phyloP scores from a whole-genome alignment of 139 green algal genomes.

The Tetraselmis striata region DNA sequence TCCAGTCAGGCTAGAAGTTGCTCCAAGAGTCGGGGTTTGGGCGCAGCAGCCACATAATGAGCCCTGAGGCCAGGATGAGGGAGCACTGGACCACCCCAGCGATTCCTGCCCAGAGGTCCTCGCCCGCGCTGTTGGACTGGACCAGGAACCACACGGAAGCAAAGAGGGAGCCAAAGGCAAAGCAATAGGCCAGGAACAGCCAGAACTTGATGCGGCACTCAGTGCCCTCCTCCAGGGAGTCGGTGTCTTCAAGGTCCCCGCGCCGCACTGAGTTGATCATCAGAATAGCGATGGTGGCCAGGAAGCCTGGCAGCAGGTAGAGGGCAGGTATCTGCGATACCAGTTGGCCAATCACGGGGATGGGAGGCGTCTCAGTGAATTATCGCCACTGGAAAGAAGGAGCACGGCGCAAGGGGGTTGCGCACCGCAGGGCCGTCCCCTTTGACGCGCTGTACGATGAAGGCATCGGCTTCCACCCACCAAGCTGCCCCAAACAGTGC shows the following conservation, averaged over 20 bases:
- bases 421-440: not conserved
- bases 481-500: slow-evolving; percentile 1
- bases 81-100: not conserved
- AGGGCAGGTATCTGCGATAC: not conserved
- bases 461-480: not conserved
- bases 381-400: too few species aligned
- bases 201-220: slow-evolving; percentile 5
- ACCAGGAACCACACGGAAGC: not conserved
- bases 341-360: too few species aligned
- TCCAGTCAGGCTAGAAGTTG: too few species aligned
- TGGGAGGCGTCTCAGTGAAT: too few species aligned
- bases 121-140: not conserved
- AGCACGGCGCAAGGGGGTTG: not conserved
- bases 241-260: not conserved
- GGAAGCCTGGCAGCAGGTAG: not conserved
- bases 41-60: not conserved
- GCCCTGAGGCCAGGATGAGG: not conserved
- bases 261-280: slow-evolving; percentile 1
- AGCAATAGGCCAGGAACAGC: not conserved
- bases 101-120: not conserved
- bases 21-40: not conserved
- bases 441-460: not conserved
- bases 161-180: not conserved
- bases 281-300: not conserved
- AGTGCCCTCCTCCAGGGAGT: not conserved